Evolutionary conservation across 2,329 filamentous ascomycete genomes (phyloP).

Genomic region (Didymella segeticola): DNA sequence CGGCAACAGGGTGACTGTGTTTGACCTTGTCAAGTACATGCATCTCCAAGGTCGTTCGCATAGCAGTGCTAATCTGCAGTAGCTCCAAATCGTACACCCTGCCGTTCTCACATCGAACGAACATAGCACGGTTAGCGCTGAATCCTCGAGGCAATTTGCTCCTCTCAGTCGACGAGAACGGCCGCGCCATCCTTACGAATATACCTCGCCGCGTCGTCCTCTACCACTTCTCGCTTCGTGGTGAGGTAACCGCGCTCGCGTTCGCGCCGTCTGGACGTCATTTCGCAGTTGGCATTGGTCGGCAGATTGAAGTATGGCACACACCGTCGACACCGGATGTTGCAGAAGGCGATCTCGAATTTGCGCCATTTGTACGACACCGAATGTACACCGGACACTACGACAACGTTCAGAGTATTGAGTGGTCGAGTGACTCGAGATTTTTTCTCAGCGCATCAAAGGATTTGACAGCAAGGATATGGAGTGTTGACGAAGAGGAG

Average conservation of each 20-base stretch:
- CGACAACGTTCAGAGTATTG: slow-evolving; percentile 82
- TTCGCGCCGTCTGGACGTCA: slow-evolving; percentile 91
- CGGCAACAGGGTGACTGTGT: slow-evolving; percentile 93
- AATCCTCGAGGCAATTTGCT: slow-evolving; percentile 91
- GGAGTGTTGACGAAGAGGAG: slow-evolving; percentile 87
- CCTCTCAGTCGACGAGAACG: slow-evolving; percentile 92
- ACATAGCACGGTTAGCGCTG: slow-evolving; percentile 86
- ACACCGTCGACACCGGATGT: slow-evolving; percentile 88
- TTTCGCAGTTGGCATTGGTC: slow-evolving; percentile 87
- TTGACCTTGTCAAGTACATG: slow-evolving; percentile 92
- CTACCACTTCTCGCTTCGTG: slow-evolving; percentile 94
- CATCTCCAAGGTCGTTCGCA: neutral
- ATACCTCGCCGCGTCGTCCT: slow-evolving; percentile 83
- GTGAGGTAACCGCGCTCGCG: slow-evolving; percentile 79
- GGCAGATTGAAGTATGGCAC: slow-evolving; percentile 93
- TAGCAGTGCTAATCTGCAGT: slow-evolving; percentile 13
- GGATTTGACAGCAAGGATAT: slow-evolving; percentile 91
- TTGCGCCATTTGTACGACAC: slow-evolving; percentile 91
- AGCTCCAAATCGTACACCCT: slow-evolving; percentile 89
- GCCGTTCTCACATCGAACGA: slow-evolving; percentile 90
- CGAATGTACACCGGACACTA: slow-evolving; percentile 88
- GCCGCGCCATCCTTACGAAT: slow-evolving; percentile 91
- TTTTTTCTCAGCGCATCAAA: slow-evolving; percentile 94
- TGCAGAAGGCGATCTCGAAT: slow-evolving; percentile 85
- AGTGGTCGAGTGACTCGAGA: slow-evolving; percentile 95